Percentiles rank a stretch among this genome's conserved stretches.
Conservation (phyloP, 208 protist species). For the Crithidia mellificae region DNA sequence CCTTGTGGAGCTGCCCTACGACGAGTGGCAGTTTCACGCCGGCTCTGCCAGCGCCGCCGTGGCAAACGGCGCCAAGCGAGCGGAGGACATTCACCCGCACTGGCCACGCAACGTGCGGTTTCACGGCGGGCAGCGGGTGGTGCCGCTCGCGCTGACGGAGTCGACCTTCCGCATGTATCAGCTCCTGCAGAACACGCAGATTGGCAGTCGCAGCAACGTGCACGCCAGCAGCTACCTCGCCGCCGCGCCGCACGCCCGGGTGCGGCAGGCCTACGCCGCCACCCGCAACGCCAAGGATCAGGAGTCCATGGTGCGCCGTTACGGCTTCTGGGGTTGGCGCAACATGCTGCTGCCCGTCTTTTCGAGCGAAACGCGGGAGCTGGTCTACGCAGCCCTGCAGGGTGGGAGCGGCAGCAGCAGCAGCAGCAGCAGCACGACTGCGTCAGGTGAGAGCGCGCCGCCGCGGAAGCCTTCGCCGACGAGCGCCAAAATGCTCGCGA, state of each 20-base stretch:
- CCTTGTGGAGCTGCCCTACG: slow-evolving; percentile 23
- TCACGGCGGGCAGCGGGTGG: slow-evolving; percentile 11
- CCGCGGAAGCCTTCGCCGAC: neutral
- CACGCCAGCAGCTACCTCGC: slow-evolving; percentile 19
- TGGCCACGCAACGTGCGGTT: slow-evolving; percentile 65
- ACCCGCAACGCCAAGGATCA: slow-evolving; percentile 14
- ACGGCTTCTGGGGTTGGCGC: slow-evolving; percentile 30
- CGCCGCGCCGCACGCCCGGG: slow-evolving; percentile 9
- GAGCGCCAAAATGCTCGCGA: slow-evolving; percentile 12
- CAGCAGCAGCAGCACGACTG: neutral
- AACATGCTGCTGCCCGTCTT: slow-evolving; percentile 24
- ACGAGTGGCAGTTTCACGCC: slow-evolving; percentile 24
- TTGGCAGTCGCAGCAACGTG: slow-evolving; percentile 8
- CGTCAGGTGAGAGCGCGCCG: too few relatives aligned
- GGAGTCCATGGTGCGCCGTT: slow-evolving; percentile 18
- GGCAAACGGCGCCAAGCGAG: slow-evolving; percentile 85
- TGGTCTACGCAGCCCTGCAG: slow-evolving; percentile 14
- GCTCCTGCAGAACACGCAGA: slow-evolving; percentile 20
- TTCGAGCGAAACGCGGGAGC: slow-evolving; percentile 5
- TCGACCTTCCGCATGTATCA: slow-evolving; percentile 22
- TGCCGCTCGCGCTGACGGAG: slow-evolving; percentile 14
- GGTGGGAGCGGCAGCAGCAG: neutral
- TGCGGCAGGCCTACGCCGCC: slow-evolving; percentile 16
- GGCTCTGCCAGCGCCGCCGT: slow-evolving; percentile 79
- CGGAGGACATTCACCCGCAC: slow-evolving; percentile 91